Evolutionary conservation across 2,329 filamentous ascomycete genomes (phyloP).

Genomic region (Colletotrichum siamense): DNA sequence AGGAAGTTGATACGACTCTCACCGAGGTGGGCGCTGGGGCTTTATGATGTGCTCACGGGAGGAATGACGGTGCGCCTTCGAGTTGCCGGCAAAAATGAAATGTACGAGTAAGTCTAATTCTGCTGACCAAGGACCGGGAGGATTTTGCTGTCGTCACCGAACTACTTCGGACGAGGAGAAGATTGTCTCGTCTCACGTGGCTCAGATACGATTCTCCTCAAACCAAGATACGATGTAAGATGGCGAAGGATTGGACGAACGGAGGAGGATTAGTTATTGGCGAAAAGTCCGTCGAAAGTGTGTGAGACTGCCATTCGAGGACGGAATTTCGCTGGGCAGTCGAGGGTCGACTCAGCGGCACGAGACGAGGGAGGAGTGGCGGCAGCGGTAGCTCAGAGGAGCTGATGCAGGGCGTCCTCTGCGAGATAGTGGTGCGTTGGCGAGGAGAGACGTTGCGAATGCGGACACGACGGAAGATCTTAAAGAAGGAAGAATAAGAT

Average conservation of each 20-base stretch:
- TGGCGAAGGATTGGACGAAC: slow-evolving; percentile 12
- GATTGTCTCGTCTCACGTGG: slow-evolving; percentile 14
- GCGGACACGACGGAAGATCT: neutral
- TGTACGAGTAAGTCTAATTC: neutral
- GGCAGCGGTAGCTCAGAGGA: neutral
- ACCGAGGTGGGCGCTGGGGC: neutral
- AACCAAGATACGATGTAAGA: neutral
- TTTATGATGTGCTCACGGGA: neutral
- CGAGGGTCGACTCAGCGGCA: neutral
- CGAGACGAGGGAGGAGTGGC: neutral
- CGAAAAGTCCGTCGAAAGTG: neutral
- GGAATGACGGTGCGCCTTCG: neutral
- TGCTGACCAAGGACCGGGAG: neutral
- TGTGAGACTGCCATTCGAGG: neutral
- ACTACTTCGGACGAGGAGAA: slow-evolving; percentile 10
- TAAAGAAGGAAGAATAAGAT: neutral
- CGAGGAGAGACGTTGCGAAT: neutral
- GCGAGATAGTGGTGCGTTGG: neutral
- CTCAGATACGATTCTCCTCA: neutral
- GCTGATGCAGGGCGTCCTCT: neutral
- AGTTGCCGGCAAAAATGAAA: neutral
- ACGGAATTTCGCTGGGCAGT: neutral
- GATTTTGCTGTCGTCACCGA: neutral
- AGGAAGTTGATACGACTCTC: neutral
- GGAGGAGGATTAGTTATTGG: neutral